A percentile compares a stretch with the other conserved stretches of the same genome.
These are phyloP conservation scores for Fusarium chlamydosporum DNA, from an alignment of 2,329 filamentous ascomycete genomes.

Conservation along the genomic window DNA sequence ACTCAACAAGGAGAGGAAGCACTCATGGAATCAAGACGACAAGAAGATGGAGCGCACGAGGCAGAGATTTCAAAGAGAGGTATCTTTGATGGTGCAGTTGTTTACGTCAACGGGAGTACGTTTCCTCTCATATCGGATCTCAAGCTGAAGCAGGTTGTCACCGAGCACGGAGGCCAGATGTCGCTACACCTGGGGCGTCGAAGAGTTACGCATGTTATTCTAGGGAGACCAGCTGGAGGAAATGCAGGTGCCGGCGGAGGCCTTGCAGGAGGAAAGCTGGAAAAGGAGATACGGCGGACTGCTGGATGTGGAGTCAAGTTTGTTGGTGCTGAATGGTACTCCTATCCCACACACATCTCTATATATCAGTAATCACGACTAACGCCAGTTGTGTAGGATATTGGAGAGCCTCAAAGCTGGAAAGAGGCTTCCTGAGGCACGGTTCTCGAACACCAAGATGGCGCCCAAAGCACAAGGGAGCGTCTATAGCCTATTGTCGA, in stretches of 20 bases:
- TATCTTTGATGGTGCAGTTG: constrained; percentile 78
- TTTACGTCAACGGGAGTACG: constrained; percentile 92
- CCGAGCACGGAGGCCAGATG: constrained; percentile 78
- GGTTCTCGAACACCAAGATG: constrained; percentile 75
- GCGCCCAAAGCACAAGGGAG: constrained; percentile 74
- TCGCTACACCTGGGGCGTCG: constrained; percentile 79
- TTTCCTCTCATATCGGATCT: constrained; percentile 86
- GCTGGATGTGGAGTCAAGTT: constrained; percentile 81
- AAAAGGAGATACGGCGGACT: constrained; percentile 79
- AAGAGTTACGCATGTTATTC: constrained; percentile 86
- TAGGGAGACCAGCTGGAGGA: constrained; percentile 71
- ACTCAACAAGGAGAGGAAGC: constrained; percentile 45
- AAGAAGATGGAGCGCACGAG: constrained; percentile 66
- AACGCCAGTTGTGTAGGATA: constrained; percentile 66
- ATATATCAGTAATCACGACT: neutral
- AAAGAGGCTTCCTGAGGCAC: constrained; percentile 79
- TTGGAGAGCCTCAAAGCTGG: constrained; percentile 85
- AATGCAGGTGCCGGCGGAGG: constrained; percentile 76
- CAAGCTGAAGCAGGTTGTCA: constrained; percentile 83
- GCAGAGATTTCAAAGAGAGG: constrained; percentile 50
- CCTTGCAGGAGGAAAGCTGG: constrained; percentile 81
- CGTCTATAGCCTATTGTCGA: constrained; percentile 67
- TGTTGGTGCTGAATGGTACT: constrained; percentile 83
- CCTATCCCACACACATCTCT: neutral
- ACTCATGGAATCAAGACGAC: constrained; percentile 54